Evolutionary conservation across 2,329 filamentous ascomycete species (phyloP).

Genomic region (Penicillium digitatum): DNA sequence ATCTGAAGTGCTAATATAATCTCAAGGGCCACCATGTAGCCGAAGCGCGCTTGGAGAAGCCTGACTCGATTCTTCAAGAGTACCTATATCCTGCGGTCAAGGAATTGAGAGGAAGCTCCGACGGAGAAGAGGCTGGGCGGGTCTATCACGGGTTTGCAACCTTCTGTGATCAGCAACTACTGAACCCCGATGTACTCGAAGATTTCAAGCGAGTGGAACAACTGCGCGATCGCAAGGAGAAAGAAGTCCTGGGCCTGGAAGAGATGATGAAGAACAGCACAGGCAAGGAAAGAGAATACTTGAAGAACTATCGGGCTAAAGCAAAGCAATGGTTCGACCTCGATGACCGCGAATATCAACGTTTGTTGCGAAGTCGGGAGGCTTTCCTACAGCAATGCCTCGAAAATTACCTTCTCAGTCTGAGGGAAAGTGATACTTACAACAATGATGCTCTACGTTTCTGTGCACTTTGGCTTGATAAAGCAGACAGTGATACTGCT

Average conservation of each 20-base stretch:
- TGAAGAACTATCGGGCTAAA: slow-evolving; percentile 62
- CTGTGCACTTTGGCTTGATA: slow-evolving; percentile 88
- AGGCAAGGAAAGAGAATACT: slow-evolving; percentile 52
- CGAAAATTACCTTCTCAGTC: slow-evolving; percentile 84
- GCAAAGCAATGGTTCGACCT: slow-evolving; percentile 87
- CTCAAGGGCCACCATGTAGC: slow-evolving; percentile 75
- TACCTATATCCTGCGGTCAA: slow-evolving; percentile 82
- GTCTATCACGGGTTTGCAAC: slow-evolving; percentile 93
- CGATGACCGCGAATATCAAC: slow-evolving; percentile 79
- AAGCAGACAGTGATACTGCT: slow-evolving; percentile 69
- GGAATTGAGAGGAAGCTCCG: slow-evolving; percentile 65
- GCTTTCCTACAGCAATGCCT: slow-evolving; percentile 84
- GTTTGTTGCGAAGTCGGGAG: slow-evolving; percentile 70
- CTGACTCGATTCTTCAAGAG: slow-evolving; percentile 79
- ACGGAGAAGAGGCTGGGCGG: slow-evolving; percentile 71
- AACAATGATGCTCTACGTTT: slow-evolving; percentile 89
- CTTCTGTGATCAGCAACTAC: slow-evolving; percentile 91
- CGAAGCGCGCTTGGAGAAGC: slow-evolving; percentile 83
- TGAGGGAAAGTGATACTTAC: slow-evolving; percentile 80
- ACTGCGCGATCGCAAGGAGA: slow-evolving; percentile 72
- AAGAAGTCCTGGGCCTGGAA: slow-evolving; percentile 72
- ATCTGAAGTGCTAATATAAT: background rate
- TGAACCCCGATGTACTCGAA: slow-evolving; percentile 77
- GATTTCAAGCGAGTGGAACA: slow-evolving; percentile 78
- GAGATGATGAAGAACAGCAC: slow-evolving; percentile 51